Evolutionary conservation across 805 yeast genomes (phyloP).

Genomic region (Barnettozyma sucrosica): DNA sequence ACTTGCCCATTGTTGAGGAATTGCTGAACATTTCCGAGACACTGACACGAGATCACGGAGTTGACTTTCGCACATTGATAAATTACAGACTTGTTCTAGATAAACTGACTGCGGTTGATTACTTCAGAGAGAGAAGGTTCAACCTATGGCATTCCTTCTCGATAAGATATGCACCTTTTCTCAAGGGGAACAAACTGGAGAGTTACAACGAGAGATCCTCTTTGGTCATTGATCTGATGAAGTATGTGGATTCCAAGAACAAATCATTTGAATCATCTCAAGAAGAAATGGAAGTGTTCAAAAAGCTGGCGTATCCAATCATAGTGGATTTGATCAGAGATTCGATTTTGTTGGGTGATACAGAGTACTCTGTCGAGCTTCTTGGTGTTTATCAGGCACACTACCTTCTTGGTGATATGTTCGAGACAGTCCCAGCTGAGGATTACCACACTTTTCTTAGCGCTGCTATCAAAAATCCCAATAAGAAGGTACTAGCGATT

Average conservation of each 20-base stretch:
- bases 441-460: conserved; percentile 12
- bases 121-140: neutral
- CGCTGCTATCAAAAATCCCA: conserved; percentile 2
- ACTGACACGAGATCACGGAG: neutral
- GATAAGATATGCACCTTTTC: conserved; percentile 6
- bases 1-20: neutral
- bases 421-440: conserved; percentile 4
- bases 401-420: neutral
- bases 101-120: neutral
- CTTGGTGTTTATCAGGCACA: neutral
- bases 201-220: conserved; percentile 7
- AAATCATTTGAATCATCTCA: neutral
- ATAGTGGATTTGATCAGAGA: conserved; percentile 10
- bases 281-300: neutral
- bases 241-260: neutral
- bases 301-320: conserved; percentile 7
- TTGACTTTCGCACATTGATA: conserved; percentile 8
- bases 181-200: conserved; percentile 3
- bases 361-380: conserved; percentile 5
- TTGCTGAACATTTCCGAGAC: conserved; percentile 1
- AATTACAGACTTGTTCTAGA: conserved; percentile 9
- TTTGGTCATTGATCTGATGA: neutral
- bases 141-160: conserved; percentile 1
- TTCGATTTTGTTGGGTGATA: conserved; percentile 5
- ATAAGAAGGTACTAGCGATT: neutral